Percentiles rank a stretch among this genome's conserved stretches.
These are phyloP conservation scores for Vanilla planifolia DNA, from an alignment of 106 monocot genomes.

Conservation along the genomic window DNA sequence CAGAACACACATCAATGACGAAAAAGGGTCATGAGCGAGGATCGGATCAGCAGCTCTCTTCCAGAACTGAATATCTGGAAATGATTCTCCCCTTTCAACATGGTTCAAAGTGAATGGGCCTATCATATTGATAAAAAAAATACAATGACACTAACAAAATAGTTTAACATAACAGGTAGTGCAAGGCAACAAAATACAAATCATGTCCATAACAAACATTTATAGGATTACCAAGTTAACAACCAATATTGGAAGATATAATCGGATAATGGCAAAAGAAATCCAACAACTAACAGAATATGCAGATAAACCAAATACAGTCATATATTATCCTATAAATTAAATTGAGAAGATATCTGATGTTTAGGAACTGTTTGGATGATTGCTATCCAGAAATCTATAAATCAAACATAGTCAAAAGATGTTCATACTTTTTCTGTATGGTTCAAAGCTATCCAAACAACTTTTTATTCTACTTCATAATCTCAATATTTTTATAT, in stretches of 20 bases:
- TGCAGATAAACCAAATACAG: neutral
- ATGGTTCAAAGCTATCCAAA: too few species aligned
- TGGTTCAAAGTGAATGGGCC: constrained; percentile 29
- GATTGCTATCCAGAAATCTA: too few species aligned
- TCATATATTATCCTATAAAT: too few species aligned
- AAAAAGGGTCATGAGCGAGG: constrained; percentile 83
- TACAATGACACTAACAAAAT: too few species aligned
- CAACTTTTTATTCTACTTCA: too few species aligned
- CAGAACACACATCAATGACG: constrained; percentile 69
- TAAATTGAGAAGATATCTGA: too few species aligned
- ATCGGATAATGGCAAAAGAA: neutral
- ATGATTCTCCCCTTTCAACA: constrained; percentile 23
- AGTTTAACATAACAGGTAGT: too few species aligned
- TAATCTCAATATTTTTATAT: too few species aligned
- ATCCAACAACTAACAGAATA: neutral
- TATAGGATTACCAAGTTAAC: neutral
- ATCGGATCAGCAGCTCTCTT: constrained; percentile 74
- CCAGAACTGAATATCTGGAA: constrained; percentile 61
- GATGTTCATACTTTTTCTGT: too few species aligned
- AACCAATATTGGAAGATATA: neutral
- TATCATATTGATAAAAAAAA: constrained; percentile 11
- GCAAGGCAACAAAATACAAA: neutral
- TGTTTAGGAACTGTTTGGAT: too few species aligned
- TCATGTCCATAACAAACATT: neutral
- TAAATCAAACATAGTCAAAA: too few species aligned